These are phyloP conservation scores for Coemansia sp. DNA, from an alignment of 192 early-diverging fungal genomes.

Conservation along the genomic window DNA sequence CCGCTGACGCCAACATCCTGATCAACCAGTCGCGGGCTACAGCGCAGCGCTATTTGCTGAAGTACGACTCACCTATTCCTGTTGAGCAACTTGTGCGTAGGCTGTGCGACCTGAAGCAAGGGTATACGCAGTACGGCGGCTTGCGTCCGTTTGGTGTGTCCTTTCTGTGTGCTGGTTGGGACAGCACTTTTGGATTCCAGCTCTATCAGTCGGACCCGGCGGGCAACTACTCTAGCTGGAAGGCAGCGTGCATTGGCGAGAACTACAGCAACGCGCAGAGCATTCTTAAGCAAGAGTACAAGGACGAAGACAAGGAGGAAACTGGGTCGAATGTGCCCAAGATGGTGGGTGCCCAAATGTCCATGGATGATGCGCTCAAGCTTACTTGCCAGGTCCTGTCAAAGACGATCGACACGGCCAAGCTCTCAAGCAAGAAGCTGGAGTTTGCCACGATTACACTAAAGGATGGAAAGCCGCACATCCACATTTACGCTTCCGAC, in stretches of 20 bases:
- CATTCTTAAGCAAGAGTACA: conserved; percentile 96
- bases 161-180: conserved; percentile 95
- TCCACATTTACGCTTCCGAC: conserved; percentile 32
- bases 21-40: conserved; percentile 83
- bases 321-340: background rate
- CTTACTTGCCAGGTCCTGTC: conserved; percentile 91
- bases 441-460: conserved; percentile 82
- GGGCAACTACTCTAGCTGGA: conserved; percentile 99
- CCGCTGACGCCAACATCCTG: conserved; percentile 93
- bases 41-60: conserved; percentile 83
- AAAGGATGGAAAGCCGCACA: conserved; percentile 33
- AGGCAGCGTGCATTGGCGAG: conserved; percentile 95
- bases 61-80: conserved; percentile 90
- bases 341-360: conserved; percentile 30
- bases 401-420: conserved; percentile 96
- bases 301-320: conserved; percentile 61
- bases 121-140: conserved; percentile 97
- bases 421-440: conserved; percentile 88
- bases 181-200: conserved; percentile 88
- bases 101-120: conserved; percentile 97
- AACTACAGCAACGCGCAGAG: conserved; percentile 88
- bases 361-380: conserved; percentile 84
- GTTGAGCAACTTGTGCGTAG: conserved; percentile 93
- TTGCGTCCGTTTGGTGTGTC: conserved; percentile 98
- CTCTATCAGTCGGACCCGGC: conserved; percentile 98